Evolutionary conservation across 2,329 filamentous ascomycete genomes (phyloP), one percentile per base, ranked within the genome.

Genomic region (Incumbomyces delicatus): DNA sequence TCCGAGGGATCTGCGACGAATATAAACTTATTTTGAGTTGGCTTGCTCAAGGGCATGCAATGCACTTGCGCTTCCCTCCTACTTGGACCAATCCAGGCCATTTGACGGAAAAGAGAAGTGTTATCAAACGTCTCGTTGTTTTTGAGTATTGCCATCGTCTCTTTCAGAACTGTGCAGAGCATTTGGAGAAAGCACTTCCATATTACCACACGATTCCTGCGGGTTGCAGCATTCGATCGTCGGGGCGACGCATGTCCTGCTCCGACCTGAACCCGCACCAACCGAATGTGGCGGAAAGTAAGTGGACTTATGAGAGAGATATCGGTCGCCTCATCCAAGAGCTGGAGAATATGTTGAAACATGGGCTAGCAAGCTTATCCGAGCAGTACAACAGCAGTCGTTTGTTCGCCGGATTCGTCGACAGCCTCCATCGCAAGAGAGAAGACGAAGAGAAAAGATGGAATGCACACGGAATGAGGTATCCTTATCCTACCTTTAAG

Each of bases 401-500:
- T 8, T 17, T 42, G 3, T 42, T 42, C 29, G 8, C n/a, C 6
- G n/a, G 32, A 13, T 20, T 16, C 16, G 40, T 42, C 12, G 29
- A 27, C 8, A 29, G 32, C 27, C n/a, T 42, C n/a, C 40, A 42
- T 13, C 12, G 32, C 13, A 42, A 20, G n/a, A 42, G 32, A 13
- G 29, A 33, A 13, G 7, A 32, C 3, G 20, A 42, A 13, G 29
- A n/a, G 32, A 29, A 33, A 10, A 18, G 13, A 11, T 42, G 40
- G 40, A 29, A n/a, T 11, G 30, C 14, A 20, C 13, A 17, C 20
- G 42, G 42, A 18, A 45, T 14, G 42, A 38, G n/a, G 34, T 45
- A 45, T 35, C 33, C 33, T 10, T 45, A 35, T 27, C 34, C 42
- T 13, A 14, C 18, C 4, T 18, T 20, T n/a, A 30, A 29, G 22